Evolutionary conservation across 129 eudicot species (phyloP).

Genomic region (Calendula officinalis): DNA sequence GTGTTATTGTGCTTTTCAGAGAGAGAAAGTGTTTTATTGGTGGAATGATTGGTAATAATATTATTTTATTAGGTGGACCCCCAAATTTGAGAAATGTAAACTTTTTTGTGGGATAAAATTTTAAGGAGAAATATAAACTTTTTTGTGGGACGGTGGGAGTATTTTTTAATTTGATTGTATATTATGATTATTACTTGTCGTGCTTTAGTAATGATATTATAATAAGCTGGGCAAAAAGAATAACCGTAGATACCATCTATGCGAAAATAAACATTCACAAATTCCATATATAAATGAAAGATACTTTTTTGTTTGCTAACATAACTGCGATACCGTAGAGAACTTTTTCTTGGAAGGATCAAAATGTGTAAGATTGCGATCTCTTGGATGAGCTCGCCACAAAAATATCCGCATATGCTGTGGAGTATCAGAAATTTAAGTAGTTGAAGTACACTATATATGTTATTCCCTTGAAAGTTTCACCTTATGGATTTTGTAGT

Average conservation of each 20-base stretch:
- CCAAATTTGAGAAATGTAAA: no score
- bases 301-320: background rate
- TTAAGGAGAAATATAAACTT: no score
- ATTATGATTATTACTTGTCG: no score
- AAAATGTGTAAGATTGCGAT: background rate
- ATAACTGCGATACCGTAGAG: background rate
- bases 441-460: background rate
- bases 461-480: background rate
- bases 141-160: no score
- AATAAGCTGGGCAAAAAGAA: background rate
- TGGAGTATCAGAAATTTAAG: background rate
- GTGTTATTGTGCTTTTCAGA: no score
- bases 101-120: no score
- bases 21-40: no score
- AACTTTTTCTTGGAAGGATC: constrained; percentile 5
- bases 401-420: background rate
- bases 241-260: background rate
- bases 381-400: background rate
- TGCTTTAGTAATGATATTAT: no score
- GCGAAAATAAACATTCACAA: background rate
- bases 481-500: background rate
- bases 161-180: no score
- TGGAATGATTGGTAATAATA: no score
- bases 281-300: background rate
- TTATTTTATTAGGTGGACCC: no score